Base-by-base conservation (phyloP, 1,284 basidiomycete species). In the Fomitiporia mediterranea region DNA sequence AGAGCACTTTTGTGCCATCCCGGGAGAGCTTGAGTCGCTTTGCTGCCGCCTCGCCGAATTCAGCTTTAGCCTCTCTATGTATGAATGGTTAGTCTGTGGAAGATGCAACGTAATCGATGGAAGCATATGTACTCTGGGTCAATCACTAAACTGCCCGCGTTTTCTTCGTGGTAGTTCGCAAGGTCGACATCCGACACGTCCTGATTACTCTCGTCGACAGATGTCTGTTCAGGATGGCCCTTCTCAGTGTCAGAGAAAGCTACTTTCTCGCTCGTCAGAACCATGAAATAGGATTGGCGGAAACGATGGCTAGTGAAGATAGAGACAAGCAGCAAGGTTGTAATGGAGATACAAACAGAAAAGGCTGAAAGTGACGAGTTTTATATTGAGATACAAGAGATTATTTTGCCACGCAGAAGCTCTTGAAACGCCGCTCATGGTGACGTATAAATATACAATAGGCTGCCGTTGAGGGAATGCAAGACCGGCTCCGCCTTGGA, bases 111-210 rank as follows among this genome's bases (percentile, higher is more conserved):
- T 28, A 23, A 38, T 55, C 9, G 23, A 17, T 38, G n/a, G n/a
- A n/a, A n/a, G 35, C 32, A 34, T n/a, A n/a, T 74, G 25, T 54
- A 84, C 83, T 73, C 68, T 2, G 83, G 82, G 66, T 84, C 82
- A 15, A 85, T 70, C 48, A 84, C 74, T 6, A 84, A 70, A 25
- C 83, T 74, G 13, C 82, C 82, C 0, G 80, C 81, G 58, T 74
- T 71, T 37, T 72, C 69, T 60, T 83, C 81, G 50, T 84, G 79
- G 56, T 80, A 80, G 2, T 72, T 67, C 23, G 69, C 65, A 34
- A 82, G 66, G 63, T 83, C 75, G 39, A 72, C 59, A 42, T 69
- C 65, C 25, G 56, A 53, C 13, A 19, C 42, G 13, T n/a, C 6
- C 23, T 53, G 28, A 30, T 32, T 52, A 43, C 56, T 57, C 27